These are phyloP conservation scores for Triticum timopheevii DNA, from an alignment of 176 grass and related monocot species.

Conservation along the genomic window DNA sequence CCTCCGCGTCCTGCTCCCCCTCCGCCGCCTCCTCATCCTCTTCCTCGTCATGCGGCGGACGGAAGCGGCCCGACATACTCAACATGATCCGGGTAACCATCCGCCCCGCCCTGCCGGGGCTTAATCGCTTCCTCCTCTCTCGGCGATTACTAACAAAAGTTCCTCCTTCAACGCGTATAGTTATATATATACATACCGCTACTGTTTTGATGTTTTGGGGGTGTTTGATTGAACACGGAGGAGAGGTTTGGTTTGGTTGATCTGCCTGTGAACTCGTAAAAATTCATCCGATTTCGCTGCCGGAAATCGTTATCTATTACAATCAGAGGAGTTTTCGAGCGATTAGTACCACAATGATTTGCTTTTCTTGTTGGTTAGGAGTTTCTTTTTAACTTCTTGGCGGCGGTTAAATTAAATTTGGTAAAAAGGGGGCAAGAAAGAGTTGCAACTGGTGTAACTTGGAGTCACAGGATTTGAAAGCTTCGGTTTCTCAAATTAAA, in stretches of 20 bases:
- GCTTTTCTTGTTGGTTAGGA: not conserved
- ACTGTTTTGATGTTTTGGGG: not conserved
- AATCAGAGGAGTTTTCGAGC: not conserved
- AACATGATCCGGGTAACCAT: conserved; percentile 54
- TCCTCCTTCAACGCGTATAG: not conserved
- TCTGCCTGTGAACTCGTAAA: not conserved
- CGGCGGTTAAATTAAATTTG: not conserved
- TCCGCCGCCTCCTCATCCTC: conserved; percentile 6
- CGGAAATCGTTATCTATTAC: no score
- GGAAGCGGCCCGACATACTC: conserved; percentile 50
- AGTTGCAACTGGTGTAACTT: no score
- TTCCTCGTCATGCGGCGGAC: conserved; percentile 30
- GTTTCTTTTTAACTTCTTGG: not conserved
- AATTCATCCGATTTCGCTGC: not conserved
- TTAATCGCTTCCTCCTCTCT: not conserved
- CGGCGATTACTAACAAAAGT: not conserved
- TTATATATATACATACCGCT: not conserved
- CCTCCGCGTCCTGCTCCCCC: conserved; percentile 47
- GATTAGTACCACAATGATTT: not conserved
- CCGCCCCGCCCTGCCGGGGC: not conserved
- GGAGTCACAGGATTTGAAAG: no score
- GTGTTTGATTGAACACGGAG: not conserved
- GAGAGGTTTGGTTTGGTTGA: not conserved
- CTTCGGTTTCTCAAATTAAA: no score
- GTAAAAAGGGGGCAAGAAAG: no score